phyloP scores from a whole-genome alignment of 176 grass and related monocot genomes.

The Eleusine coracana region DNA sequence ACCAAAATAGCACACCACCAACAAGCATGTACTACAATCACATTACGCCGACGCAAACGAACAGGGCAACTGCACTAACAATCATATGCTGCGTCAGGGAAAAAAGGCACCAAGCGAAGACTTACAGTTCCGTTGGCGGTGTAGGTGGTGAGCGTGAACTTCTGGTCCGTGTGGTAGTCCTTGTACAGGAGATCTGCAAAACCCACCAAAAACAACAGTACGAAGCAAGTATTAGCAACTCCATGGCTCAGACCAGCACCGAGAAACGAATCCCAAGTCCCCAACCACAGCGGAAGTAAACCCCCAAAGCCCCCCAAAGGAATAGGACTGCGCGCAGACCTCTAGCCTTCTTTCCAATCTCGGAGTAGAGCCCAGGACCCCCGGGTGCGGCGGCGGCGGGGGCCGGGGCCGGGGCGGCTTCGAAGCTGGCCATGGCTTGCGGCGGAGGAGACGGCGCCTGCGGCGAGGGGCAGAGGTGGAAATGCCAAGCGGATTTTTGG shows the following conservation, averaged over 20 bases:
- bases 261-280: neutral
- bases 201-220: neutral
- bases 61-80: neutral
- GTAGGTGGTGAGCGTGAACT: conserved; percentile 66
- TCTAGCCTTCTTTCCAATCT: conserved; percentile 71
- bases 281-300: neutral
- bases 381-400: neutral
- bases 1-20: neutral
- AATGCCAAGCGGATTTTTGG: conserved; percentile 16
- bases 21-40: neutral
- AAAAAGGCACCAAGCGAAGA: neutral
- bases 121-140: conserved; percentile 61
- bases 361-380: conserved; percentile 64
- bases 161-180: conserved; percentile 67
- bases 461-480: neutral
- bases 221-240: conserved; percentile 17
- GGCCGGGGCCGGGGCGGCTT: neutral
- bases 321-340: conserved; percentile 4
- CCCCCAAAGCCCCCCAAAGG: neutral
- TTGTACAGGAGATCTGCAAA: conserved; percentile 68
- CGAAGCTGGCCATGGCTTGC: conserved; percentile 19
- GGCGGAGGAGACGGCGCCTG: neutral
- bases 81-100: neutral
- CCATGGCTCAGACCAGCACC: neutral
- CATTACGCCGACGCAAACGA: neutral